Evolutionary conservation across 2,329 filamentous ascomycete genomes (phyloP), one percentile per base, ranked within the genome.

Genomic region (Trichophyton benhamiae): DNA sequence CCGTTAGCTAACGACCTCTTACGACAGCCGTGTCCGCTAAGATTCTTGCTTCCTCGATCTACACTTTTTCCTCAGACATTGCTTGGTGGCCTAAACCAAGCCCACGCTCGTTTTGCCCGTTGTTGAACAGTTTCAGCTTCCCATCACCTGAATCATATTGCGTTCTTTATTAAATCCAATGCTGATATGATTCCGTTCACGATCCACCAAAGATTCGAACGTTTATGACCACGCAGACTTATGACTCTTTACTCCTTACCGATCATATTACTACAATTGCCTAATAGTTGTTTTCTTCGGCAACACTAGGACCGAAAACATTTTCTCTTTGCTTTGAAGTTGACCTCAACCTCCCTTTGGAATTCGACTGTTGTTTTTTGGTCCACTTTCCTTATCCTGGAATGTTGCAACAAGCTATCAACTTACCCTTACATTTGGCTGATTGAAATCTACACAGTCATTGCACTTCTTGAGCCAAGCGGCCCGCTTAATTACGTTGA

Each of bases 21-120:
- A 15, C n/a, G 13, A 17, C 41, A 44, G 41, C 41, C 15, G 41
- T 44, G 41, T 33, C 22, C 49, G 13, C 27, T 30, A 13, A 9
- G 3, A 33, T 30, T 53, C 49, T 15, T 30, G 15, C 22, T 7
- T 57, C 33, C 27, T 57, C 7, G 33, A 30, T 22, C 27, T 42
- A 20, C 20, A 3, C 55, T 41, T 11, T 30, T 5, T 4, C 20
- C 30, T 8, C 30, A 33, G 7, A 41, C 11, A 38, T 41, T 57
- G 30, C 55, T 42, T 38, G 55, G 33, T 42, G 13, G 15, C 38
- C 3, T 48, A 48, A 30, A 57, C 30, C 55, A 41, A 38, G 38
- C 55, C 55, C 55, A 57, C 33, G 55, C 55, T 57, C 49, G 49
- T 53, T 53, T 30, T 22, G 17, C 20, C 44, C n/a, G 44, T 25